Conservation (phyloP, 202 grass and related monocot genomes). For the Dendrocalamus latiflorus region DNA sequence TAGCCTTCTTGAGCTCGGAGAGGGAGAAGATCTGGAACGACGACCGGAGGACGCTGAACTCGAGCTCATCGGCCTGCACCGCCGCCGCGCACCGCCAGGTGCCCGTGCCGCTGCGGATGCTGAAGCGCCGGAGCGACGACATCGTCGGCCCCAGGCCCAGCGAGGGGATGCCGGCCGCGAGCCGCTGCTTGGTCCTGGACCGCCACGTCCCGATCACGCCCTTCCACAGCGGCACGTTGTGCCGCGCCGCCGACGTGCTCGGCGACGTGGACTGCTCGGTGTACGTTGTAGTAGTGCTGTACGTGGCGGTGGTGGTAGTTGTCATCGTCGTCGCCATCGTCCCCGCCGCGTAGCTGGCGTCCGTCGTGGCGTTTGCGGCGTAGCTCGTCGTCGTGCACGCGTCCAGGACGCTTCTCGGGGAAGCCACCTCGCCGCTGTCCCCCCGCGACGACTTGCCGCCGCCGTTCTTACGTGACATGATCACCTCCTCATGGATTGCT, state of each 20-base stretch:
- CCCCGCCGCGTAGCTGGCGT: not conserved
- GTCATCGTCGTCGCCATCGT: not conserved
- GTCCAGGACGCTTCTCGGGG: constrained; percentile 32
- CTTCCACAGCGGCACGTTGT: constrained; percentile 29
- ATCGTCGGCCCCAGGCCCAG: not conserved
- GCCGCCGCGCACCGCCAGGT: constrained; percentile 5
- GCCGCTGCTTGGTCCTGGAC: constrained; percentile 27
- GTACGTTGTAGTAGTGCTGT: not conserved
- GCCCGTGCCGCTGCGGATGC: not conserved
- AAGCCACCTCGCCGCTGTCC: constrained; percentile 16
- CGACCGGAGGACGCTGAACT: constrained; percentile 6
- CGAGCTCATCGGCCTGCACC: not conserved
- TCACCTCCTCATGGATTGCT: not conserved
- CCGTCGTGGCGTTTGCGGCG: too few relatives aligned
- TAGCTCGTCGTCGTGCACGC: not conserved
- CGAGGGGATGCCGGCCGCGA: constrained; percentile 39
- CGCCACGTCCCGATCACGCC: constrained; percentile 42
- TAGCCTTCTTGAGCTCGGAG: constrained; percentile 53
- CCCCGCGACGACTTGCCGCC: not conserved
- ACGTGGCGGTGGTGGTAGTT: not conserved
- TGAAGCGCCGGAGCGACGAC: constrained; percentile 30
- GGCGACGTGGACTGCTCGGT: not conserved
- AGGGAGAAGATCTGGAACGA: constrained; percentile 53
- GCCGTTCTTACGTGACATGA: not conserved
- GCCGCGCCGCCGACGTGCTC: not conserved